A percentile compares a stretch with the other conserved stretches of the same genome.
phyloP scores from a whole-genome alignment of 139 green algal species.

The Chlorella sp. region DNA sequence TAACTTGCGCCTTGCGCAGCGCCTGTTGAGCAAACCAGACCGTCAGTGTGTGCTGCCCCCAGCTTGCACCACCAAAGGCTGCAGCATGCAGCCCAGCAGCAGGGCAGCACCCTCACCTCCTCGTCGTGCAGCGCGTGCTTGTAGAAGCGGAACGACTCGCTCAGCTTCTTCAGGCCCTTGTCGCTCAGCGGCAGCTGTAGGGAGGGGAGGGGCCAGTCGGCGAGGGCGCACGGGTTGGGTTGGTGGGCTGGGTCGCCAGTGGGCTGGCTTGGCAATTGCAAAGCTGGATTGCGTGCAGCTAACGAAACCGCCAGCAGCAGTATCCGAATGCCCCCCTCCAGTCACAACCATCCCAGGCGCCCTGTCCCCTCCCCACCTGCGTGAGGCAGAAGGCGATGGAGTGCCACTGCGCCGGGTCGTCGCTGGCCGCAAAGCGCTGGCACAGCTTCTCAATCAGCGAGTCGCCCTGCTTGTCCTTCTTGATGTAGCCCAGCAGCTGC shows the following conservation, averaged over 20 bases:
- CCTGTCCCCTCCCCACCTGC: conserved; percentile 21
- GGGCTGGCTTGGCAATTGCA: too few relatives aligned
- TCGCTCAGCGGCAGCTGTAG: conserved; percentile 80
- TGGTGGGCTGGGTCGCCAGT: not conserved
- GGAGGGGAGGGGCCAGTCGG: not conserved
- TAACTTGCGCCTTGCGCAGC: too few relatives aligned
- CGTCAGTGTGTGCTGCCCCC: too few relatives aligned
- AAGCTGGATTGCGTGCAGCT: too few relatives aligned
- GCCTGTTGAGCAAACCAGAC: too few relatives aligned
- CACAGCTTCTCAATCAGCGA: conserved; percentile 80
- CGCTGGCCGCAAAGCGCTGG: conserved; percentile 60
- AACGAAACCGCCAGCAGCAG: too few relatives aligned
- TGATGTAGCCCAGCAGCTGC: conserved; percentile 83
- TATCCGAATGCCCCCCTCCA: too few relatives aligned
- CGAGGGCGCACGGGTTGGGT: not conserved
- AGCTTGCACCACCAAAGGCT: too few relatives aligned
- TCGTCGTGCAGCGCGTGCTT: conserved; percentile 76
- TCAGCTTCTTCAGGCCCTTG: conserved; percentile 78
- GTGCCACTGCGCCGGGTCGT: conserved; percentile 67
- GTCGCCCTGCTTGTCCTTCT: conserved; percentile 86
- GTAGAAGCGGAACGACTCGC: conserved; percentile 81
- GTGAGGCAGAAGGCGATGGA: conserved; percentile 88
- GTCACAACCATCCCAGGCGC: not conserved
- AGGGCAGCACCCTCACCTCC: conserved; percentile 30
- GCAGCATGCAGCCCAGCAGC: not conserved